A percentile compares a stretch with the other conserved stretches of the same genome.
Evolutionary conservation across 192 early-diverging fungal species (phyloP).

Genomic region (Coemansia sp.): DNA sequence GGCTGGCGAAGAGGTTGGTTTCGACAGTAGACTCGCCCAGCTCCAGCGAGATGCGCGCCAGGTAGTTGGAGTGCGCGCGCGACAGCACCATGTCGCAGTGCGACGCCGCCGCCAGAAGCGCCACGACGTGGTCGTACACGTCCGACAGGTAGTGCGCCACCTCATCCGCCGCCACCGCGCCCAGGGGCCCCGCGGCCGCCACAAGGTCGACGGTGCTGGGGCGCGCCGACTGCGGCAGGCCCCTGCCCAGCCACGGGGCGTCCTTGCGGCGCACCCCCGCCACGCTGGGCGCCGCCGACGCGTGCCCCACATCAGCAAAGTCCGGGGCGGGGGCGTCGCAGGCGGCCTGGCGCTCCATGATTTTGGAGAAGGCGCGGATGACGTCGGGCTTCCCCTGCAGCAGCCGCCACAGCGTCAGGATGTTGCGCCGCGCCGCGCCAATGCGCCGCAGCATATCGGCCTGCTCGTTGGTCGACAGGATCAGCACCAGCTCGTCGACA

Average conservation of each 20-base stretch:
- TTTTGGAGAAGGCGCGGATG: conserved; percentile 68
- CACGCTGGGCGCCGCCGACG: neutral
- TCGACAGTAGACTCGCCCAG: conserved; percentile 68
- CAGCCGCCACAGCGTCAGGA: conserved; percentile 68
- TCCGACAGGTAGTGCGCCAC: conserved; percentile 72
- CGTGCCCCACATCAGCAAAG: neutral
- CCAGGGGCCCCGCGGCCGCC: neutral
- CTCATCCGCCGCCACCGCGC: conserved; percentile 43
- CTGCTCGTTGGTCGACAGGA: conserved; percentile 88
- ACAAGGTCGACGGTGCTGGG: conserved; percentile 24
- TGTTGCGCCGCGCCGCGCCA: conserved; percentile 68
- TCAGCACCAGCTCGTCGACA: conserved; percentile 93
- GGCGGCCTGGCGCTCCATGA: conserved; percentile 49
- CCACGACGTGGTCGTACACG: conserved; percentile 75
- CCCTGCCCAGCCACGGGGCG: neutral
- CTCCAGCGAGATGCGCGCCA: conserved; percentile 67
- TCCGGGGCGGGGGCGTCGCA: conserved; percentile 8
- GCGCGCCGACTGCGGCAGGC: conserved; percentile 10
- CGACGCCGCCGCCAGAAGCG: conserved; percentile 64
- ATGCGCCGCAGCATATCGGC: conserved; percentile 76
- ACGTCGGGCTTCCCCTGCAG: conserved; percentile 74
- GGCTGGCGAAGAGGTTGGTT: conserved; percentile 81
- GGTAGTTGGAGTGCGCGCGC: conserved; percentile 71
- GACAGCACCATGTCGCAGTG: conserved; percentile 73
- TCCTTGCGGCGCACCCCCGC: conserved; percentile 7